Evolutionary conservation across 306 rosid species (phyloP).

Genomic region (Cyamopsis tetragonoloba): DNA sequence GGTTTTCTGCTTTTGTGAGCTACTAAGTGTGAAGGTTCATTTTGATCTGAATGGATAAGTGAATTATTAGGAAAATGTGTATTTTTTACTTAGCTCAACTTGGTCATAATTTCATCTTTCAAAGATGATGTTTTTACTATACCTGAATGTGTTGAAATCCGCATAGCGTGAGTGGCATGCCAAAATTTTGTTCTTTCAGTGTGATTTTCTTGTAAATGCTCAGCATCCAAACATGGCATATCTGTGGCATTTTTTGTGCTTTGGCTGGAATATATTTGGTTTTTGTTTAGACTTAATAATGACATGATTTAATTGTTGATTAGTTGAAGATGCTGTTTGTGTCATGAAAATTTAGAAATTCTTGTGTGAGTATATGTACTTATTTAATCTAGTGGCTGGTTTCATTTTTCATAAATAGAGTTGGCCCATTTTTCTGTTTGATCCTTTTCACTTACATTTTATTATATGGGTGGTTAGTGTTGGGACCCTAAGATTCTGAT

Average conservation of each 20-base stretch:
- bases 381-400: conserved; percentile 27
- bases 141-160: conserved; percentile 16
- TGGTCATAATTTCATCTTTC: too few relatives aligned
- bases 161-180: conserved; percentile 7
- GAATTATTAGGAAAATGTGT: conserved; percentile 1
- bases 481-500: conserved; percentile 92
- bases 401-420: background rate
- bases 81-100: background rate
- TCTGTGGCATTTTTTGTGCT: conserved; percentile 12
- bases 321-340: conserved; percentile 59
- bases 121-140: conserved; percentile 21
- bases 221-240: conserved; percentile 31
- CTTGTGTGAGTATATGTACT: conserved; percentile 34
- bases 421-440: conserved; percentile 27
- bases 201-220: conserved; percentile 25
- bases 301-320: conserved; percentile 54
- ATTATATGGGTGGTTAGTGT: conserved; percentile 41
- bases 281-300: conserved; percentile 14
- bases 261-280: conserved; percentile 32
- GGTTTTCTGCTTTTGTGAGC: background rate
- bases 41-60: conserved; percentile 18
- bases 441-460: conserved; percentile 25
- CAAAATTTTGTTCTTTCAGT: conserved; percentile 21
- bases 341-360: conserved; percentile 38
- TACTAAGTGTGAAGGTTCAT: background rate